phyloP scores from a whole-genome alignment of 805 yeast species.

The Wickerhamiella azymoides region DNA sequence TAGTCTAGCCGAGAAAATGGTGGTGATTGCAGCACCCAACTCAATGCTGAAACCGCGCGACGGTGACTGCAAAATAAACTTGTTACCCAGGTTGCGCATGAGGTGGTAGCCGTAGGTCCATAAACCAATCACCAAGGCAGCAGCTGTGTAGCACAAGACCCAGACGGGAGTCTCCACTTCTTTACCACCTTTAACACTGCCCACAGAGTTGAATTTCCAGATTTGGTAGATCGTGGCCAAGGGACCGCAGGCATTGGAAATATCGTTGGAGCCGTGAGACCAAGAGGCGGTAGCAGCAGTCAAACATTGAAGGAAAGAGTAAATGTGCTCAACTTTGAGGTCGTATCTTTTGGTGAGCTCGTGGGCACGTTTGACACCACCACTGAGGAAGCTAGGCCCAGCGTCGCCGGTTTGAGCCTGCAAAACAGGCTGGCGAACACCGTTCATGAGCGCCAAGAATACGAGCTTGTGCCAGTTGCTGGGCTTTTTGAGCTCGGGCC shows the following conservation, averaged over 20 bases:
- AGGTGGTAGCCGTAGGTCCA: slow-evolving; percentile 63
- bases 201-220: slow-evolving; percentile 40
- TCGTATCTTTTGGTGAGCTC: slow-evolving; percentile 50
- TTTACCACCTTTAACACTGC: slow-evolving; percentile 27
- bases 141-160: slow-evolving; percentile 58
- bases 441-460: slow-evolving; percentile 41
- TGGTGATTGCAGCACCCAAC: slow-evolving; percentile 64
- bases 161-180: slow-evolving; percentile 45
- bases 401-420: slow-evolving; percentile 17
- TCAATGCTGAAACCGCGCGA: slow-evolving; percentile 66
- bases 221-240: slow-evolving; percentile 48
- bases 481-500: slow-evolving; percentile 29
- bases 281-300: slow-evolving; percentile 72
- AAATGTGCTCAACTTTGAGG: slow-evolving; percentile 54
- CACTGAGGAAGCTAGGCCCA: slow-evolving; percentile 29
- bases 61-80: slow-evolving; percentile 61
- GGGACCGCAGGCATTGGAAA: slow-evolving; percentile 68
- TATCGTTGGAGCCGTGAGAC: slow-evolving; percentile 73
- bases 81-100: slow-evolving; percentile 60
- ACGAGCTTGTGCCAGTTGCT: slow-evolving; percentile 39
- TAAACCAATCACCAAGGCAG: slow-evolving; percentile 48
- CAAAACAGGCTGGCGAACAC: slow-evolving; percentile 53
- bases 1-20: slow-evolving; percentile 61
- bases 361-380: slow-evolving; percentile 39
- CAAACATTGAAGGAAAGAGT: slow-evolving; percentile 52